A percentile compares a stretch with the other conserved stretches of the same genome.
phyloP scores from a whole-genome alignment of 2,329 filamentous ascomycete genomes.

The Pseudocercospora fijiensis region DNA sequence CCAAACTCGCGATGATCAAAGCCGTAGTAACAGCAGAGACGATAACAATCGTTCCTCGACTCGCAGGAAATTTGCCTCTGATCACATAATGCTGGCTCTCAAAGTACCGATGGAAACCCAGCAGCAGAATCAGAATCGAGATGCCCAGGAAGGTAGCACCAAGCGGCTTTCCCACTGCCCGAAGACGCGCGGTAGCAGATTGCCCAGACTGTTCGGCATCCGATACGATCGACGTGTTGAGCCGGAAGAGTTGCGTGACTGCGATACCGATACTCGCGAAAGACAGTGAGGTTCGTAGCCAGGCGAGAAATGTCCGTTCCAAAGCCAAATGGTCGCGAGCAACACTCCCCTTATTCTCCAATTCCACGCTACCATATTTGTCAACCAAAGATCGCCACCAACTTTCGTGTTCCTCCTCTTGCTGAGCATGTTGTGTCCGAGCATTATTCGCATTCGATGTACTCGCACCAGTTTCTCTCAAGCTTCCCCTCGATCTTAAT shows the following conservation, averaged over 20 bases:
- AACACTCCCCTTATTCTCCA: conserved; percentile 84
- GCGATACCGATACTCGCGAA: conserved; percentile 82
- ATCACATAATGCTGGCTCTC: conserved; percentile 78
- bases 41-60: conserved; percentile 70
- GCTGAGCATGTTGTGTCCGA: conserved; percentile 14
- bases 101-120: conserved; percentile 78
- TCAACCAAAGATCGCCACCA: conserved; percentile 59
- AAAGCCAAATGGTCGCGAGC: conserved; percentile 79
- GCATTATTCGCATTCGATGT: conserved; percentile 12
- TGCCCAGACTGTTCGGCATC: conserved; percentile 16
- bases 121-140: conserved; percentile 68
- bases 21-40: conserved; percentile 63
- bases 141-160: conserved; percentile 76
- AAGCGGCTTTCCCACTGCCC: conserved; percentile 68
- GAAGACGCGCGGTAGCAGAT: conserved; percentile 43
- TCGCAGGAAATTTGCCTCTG: conserved; percentile 75
- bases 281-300: conserved; percentile 76
- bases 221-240: conserved; percentile 64
- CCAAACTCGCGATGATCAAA: conserved; percentile 59
- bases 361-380: conserved; percentile 66
- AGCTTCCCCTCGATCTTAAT: conserved; percentile 18
- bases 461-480: conserved; percentile 12
- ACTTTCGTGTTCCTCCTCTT: conserved; percentile 32
- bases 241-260: conserved; percentile 79
- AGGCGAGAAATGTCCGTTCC: conserved; percentile 80